Conservation (phyloP, 192 early-diverging fungal species). For the Thoreauomyces humboldtii region DNA sequence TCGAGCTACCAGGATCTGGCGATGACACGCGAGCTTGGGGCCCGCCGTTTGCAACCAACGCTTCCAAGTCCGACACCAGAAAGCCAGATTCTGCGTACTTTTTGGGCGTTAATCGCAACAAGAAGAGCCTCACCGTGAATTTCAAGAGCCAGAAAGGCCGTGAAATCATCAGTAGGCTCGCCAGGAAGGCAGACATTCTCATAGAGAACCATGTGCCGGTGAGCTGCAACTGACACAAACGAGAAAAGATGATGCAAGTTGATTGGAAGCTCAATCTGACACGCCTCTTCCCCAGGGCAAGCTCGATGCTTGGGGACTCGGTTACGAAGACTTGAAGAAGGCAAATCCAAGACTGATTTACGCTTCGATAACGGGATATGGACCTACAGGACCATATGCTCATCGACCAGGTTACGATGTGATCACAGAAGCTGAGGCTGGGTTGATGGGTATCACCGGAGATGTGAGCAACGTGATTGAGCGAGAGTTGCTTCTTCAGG, state of each 20-base stretch:
- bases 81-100: constrained; percentile 82
- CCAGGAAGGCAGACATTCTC: constrained; percentile 68
- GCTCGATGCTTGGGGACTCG: constrained; percentile 70
- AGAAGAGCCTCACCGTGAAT: constrained; percentile 83
- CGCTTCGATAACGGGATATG: constrained; percentile 77
- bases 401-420: constrained; percentile 85
- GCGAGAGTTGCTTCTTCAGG: too few relatives aligned
- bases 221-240: too few relatives aligned
- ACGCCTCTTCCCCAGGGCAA: constrained; percentile 67
- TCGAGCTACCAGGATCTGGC: constrained; percentile 78
- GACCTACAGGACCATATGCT: constrained; percentile 80
- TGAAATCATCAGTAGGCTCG: constrained; percentile 66
- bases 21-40: constrained; percentile 90
- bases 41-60: constrained; percentile 38
- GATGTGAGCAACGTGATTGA: constrained; percentile 35
- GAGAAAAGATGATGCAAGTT: neutral
- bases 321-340: constrained; percentile 63
- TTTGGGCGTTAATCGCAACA: constrained; percentile 89
- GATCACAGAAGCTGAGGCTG: constrained; percentile 66
- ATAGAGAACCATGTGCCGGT: constrained; percentile 89
- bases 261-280: neutral
- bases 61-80: constrained; percentile 28
- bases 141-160: constrained; percentile 67
- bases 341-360: constrained; percentile 84
- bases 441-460: constrained; percentile 96